Evolutionary conservation across 805 yeast species (phyloP), one percentile per base, ranked within the genome.

Genomic region (Zygosaccharomyces kombuchaensis): DNA sequence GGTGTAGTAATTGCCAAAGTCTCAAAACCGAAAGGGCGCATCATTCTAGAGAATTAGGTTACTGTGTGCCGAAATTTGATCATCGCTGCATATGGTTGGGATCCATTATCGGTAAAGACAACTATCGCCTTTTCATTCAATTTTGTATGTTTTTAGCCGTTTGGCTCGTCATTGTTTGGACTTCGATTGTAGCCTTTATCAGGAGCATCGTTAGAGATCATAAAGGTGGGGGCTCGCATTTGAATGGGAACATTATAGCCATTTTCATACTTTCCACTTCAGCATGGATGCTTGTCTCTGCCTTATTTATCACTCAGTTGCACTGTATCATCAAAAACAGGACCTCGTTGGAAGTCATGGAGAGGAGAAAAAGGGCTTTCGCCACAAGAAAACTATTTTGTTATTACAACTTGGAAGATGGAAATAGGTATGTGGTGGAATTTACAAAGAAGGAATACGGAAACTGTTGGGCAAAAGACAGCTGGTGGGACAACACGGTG

Each of bases 21-120:
- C 63, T 86, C 25, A 87, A 86, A 57, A 72, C 82, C 1, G 75
- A 78, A 21, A 70, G 96, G 42, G 63, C 85, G 0, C 91, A 80
- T 53, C 96, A 87, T 58, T 82, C 89, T 32, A 70, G 76, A 2
- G 71, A 75, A 40, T 42, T 67, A 43, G 74, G 72, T 2, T 58
- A 64, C 19, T 87, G 95, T 58, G 79, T 89, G 0, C 80, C 86
- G 0, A 72, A 75, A 46, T 84, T 86, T 71, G 98, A 90, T 64
- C 98, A 90, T 62, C 83, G 74, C 57, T 90, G 98, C 60, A 58
- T 79, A 0, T 88, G 87, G 83, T 64, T 91, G 0, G 95, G 95
- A 1, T 61, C 74, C 0, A 77, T 80, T 4, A 77, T 90, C 36
- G 96, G 96, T 0, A 75, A 76, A 47, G 62, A 68, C 31, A 90